A percentile compares a stretch with the other conserved stretches of the same genome.
phyloP scores from a whole-genome alignment of 2,329 filamentous ascomycete genomes.

The Claviceps africana region DNA sequence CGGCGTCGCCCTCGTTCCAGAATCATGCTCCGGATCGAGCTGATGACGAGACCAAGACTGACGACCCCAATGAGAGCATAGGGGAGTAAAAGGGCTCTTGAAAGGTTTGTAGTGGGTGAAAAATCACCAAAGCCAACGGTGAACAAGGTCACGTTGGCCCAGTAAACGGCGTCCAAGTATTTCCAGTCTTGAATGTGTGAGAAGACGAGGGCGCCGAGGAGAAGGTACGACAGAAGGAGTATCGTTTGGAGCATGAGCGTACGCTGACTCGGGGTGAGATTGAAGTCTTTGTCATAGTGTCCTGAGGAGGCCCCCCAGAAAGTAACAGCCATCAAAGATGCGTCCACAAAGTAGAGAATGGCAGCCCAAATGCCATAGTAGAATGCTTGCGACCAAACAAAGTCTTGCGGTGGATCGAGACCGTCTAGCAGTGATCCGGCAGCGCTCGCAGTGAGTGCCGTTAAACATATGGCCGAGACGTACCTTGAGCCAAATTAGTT shows the following conservation, averaged over 20 bases:
- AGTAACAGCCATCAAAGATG: constrained; percentile 63
- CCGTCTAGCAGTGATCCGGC: constrained; percentile 36
- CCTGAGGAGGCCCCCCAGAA: constrained; percentile 57
- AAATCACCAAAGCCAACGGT: constrained; percentile 51
- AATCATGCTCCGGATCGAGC: constrained; percentile 56
- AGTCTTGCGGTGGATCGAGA: constrained; percentile 29
- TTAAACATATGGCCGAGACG: constrained; percentile 48
- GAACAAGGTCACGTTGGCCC: constrained; percentile 59
- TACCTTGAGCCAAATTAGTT: constrained; percentile 25
- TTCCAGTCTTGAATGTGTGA: constrained; percentile 57
- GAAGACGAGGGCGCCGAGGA: constrained; percentile 64
- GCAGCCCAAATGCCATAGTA: constrained; percentile 77
- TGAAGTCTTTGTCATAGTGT: constrained; percentile 67
- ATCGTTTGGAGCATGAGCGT: constrained; percentile 88
- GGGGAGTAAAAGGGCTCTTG: constrained; percentile 62
- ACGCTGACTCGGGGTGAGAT: constrained; percentile 64
- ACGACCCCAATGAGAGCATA: constrained; percentile 75
- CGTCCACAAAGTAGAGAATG: constrained; percentile 64
- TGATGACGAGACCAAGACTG: constrained; percentile 70
- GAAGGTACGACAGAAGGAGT: constrained; percentile 67
- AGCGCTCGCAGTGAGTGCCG: constrained; percentile 52
- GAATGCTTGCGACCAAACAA: constrained; percentile 65
- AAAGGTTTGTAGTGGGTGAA: constrained; percentile 34
- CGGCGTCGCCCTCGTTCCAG: constrained; percentile 42
- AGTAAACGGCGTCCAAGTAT: constrained; percentile 67